Conservation (phyloP, 495 filamentous ascomycete genomes). For the Hypoxylon lenormandii region DNA sequence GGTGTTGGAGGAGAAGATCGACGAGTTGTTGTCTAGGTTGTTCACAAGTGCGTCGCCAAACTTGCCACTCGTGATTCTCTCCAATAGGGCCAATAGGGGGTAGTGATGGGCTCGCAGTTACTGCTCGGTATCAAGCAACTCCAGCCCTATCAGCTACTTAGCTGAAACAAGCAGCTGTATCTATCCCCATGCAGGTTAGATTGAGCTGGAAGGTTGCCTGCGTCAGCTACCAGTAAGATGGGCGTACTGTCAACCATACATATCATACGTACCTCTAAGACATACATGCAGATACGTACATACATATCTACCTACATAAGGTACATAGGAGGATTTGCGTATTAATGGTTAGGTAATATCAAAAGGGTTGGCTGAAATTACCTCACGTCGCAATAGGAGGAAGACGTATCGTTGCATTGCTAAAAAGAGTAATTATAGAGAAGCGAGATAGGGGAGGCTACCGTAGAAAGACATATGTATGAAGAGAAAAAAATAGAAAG, state of each 20-base stretch:
- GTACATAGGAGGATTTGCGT: constrained; percentile 24
- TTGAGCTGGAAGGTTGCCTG: constrained; percentile 37
- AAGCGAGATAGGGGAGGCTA: not conserved
- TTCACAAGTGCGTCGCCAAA: constrained; percentile 18
- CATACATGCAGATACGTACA: not conserved
- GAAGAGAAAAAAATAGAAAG: not conserved
- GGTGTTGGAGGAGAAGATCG: constrained; percentile 20
- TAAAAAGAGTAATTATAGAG: not conserved
- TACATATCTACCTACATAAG: not conserved
- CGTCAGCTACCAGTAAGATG: constrained; percentile 12
- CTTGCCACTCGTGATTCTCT: constrained; percentile 31
- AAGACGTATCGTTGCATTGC: constrained; percentile 12
- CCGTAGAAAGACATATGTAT: too few relatives aligned
- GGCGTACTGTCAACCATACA: constrained; percentile 5
- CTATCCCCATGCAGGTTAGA: constrained; percentile 41
- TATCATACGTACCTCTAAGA: constrained; percentile 1
- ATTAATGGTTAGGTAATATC: constrained; percentile 30
- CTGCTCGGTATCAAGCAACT: constrained; percentile 17
- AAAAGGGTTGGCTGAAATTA: constrained; percentile 17
- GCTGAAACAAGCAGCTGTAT: constrained; percentile 46
- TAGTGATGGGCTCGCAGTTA: constrained; percentile 8
- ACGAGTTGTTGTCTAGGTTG: not conserved
- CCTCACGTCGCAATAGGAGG: constrained; percentile 25
- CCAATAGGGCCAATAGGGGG: constrained; percentile 27
- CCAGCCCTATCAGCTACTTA: constrained; percentile 47